Evolutionary conservation across 2,329 filamentous ascomycete genomes (phyloP).

Genomic region (Pseudopyricularia cyperi): DNA sequence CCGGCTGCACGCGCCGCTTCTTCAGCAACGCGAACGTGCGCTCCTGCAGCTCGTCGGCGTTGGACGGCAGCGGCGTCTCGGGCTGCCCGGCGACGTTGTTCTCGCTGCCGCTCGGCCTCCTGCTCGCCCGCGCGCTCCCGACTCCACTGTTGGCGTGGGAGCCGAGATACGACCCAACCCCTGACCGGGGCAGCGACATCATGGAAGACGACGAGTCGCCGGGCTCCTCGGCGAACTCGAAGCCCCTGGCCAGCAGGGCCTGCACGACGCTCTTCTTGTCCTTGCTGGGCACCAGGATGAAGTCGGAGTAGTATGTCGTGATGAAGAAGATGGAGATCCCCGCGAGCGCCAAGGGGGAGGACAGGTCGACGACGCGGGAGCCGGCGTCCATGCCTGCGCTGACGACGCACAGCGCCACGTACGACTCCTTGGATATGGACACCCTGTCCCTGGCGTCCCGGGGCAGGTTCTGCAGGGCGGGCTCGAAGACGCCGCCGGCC

Average conservation of each 20-base stretch:
- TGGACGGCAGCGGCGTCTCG: conserved; percentile 66
- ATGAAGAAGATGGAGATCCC: conserved; percentile 98
- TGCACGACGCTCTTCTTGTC: conserved; percentile 62
- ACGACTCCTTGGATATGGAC: conserved; percentile 70
- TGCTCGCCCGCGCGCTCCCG: conserved; percentile 17
- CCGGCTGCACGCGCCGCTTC: conserved; percentile 60
- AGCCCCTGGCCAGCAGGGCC: conserved; percentile 66
- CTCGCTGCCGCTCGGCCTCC: conserved; percentile 13
- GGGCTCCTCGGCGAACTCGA: conserved; percentile 65
- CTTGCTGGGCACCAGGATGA: conserved; percentile 76
- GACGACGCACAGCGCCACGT: conserved; percentile 79
- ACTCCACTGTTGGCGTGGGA: background rate
- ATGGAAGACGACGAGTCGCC: conserved; percentile 57
- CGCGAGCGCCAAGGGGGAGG: conserved; percentile 77
- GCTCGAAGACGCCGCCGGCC: conserved; percentile 62
- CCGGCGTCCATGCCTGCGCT: conserved; percentile 85
- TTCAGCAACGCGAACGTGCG: conserved; percentile 78
- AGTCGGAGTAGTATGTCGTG: conserved; percentile 95
- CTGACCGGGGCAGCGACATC: conserved; percentile 36
- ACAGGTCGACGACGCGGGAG: conserved; percentile 81
- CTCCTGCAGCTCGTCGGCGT: conserved; percentile 64
- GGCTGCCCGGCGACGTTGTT: conserved; percentile 9
- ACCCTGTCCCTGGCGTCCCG: conserved; percentile 38
- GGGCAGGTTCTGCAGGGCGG: conserved; percentile 53
- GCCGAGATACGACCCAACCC: conserved; percentile 11